A percentile compares a stretch with the other conserved stretches of the same genome.
These are phyloP conservation scores for Dichomitus squalens DNA, from an alignment of 1,284 basidiomycete genomes.

Conservation along the genomic window DNA sequence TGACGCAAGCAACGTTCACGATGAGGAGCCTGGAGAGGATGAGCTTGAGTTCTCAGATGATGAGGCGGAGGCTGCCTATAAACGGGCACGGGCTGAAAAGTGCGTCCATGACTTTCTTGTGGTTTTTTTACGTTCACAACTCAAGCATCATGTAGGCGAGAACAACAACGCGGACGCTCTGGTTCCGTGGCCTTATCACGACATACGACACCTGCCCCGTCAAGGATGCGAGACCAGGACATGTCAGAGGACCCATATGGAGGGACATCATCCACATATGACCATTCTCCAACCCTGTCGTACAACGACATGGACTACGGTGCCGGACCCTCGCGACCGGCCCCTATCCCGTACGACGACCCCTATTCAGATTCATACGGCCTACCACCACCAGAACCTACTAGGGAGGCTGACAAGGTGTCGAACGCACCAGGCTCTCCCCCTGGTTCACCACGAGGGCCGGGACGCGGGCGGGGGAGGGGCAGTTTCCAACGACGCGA, in stretches of 20 bases:
- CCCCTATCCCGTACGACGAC: slow-evolving; percentile 74
- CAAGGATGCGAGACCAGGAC: slow-evolving; percentile 57
- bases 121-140: too few species aligned
- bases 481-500: slow-evolving; percentile 28
- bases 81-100: slow-evolving; percentile 57
- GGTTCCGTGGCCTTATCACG: slow-evolving; percentile 56
- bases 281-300: slow-evolving; percentile 49
- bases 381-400: slow-evolving; percentile 4
- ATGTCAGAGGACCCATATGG: slow-evolving; percentile 47
- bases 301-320: slow-evolving; percentile 64
- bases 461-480: slow-evolving; percentile 31
- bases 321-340: slow-evolving; percentile 56
- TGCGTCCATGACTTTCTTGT: slow-evolving; percentile 30
- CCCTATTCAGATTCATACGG: slow-evolving; percentile 64
- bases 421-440: slow-evolving; percentile 1
- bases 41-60: slow-evolving; percentile 92
- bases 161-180: slow-evolving; percentile 51
- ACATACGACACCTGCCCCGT: slow-evolving; percentile 53
- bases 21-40: slow-evolving; percentile 85
- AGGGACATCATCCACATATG: slow-evolving; percentile 55
- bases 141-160: slow-evolving; percentile 43
- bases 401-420: neutral
- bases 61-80: slow-evolving; percentile 78
- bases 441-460: slow-evolving; percentile 20
- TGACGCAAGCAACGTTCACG: slow-evolving; percentile 90